Evolutionary conservation across 2,329 filamentous ascomycete genomes (phyloP).

Genomic region (Ophiostoma himal-ulmi): DNA sequence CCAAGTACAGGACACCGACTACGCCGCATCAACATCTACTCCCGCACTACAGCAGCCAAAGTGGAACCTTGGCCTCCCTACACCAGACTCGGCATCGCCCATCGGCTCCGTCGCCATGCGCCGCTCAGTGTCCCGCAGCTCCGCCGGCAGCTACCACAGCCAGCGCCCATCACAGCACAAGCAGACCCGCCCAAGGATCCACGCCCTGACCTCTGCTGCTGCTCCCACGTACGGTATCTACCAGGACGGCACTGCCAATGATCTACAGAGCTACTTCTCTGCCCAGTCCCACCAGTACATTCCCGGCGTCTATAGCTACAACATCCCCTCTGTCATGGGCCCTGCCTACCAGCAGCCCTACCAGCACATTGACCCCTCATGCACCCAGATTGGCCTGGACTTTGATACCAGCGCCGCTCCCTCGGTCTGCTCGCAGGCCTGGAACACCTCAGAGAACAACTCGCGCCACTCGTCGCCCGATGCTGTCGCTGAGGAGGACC

Average conservation of each 20-base stretch:
- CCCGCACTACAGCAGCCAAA: slow-evolving; percentile 28
- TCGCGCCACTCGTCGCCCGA: slow-evolving; percentile 44
- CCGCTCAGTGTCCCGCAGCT: slow-evolving; percentile 41
- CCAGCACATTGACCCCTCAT: slow-evolving; percentile 49
- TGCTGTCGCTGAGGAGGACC: slow-evolving; percentile 46
- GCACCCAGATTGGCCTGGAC: slow-evolving; percentile 46
- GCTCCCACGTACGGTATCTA: slow-evolving; percentile 25
- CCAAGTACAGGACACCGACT: slow-evolving; percentile 49
- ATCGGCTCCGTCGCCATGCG: slow-evolving; percentile 38
- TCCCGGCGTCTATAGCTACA: slow-evolving; percentile 32
- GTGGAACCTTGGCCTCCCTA: slow-evolving; percentile 42
- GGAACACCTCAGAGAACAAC: slow-evolving; percentile 44
- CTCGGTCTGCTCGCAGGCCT: slow-evolving; percentile 46
- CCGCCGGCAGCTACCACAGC: slow-evolving; percentile 37
- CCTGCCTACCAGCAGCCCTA: background rate
- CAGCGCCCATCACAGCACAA: background rate
- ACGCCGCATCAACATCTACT: slow-evolving; percentile 30
- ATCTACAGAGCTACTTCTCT: background rate
- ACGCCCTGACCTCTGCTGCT: background rate
- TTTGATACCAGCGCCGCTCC: slow-evolving; percentile 46
- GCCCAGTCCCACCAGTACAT: slow-evolving; percentile 38
- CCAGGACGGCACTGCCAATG: slow-evolving; percentile 27
- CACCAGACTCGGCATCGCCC: slow-evolving; percentile 30
- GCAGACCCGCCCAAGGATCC: slow-evolving; percentile 32
- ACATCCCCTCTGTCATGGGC: background rate